Conservation (phyloP, 768 basidiomycete genomes). For the Tricholoma furcatifolium region DNA sequence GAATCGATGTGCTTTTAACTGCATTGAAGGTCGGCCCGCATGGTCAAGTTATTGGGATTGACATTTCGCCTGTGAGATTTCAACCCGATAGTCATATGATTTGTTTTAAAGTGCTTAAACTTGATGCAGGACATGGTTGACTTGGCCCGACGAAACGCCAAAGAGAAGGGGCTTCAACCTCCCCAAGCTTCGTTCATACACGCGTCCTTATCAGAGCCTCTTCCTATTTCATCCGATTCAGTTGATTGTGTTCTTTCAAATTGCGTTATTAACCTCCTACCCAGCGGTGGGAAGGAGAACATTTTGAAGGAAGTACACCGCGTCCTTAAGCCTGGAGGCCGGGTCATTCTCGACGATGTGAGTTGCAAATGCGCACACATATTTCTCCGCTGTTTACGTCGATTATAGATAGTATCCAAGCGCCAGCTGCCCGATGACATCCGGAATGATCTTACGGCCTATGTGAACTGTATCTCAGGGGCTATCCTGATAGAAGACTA, state of each 20-base stretch:
- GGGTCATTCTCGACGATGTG: constrained; percentile 53
- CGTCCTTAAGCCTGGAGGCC: constrained; percentile 55
- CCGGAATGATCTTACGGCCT: constrained; percentile 36
- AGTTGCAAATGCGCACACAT: constrained; percentile 5
- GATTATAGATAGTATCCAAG: constrained; percentile 45
- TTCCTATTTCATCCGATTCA: constrained; percentile 47
- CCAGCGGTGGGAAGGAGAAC: constrained; percentile 36
- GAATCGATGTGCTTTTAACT: constrained; percentile 55
- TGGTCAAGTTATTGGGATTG: constrained; percentile 55
- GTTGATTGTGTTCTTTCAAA: constrained; percentile 59
- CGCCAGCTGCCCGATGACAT: constrained; percentile 41
- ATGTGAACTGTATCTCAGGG: constrained; percentile 48
- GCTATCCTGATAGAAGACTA: constrained; percentile 41
- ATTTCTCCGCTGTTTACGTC: not conserved
- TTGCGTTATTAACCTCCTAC: constrained; percentile 54
- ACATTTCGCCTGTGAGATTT: constrained; percentile 44
- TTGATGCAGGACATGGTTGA: constrained; percentile 47
- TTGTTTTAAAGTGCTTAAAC: not conserved
- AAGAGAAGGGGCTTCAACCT: constrained; percentile 36
- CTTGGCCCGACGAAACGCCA: constrained; percentile 46
- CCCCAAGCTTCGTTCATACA: constrained; percentile 51
- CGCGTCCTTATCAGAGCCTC: constrained; percentile 35
- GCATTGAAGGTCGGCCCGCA: constrained; percentile 45
- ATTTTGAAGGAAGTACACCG: constrained; percentile 46
- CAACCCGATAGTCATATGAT: not conserved